These are phyloP conservation scores for Rhodamnia rubescens DNA, from an alignment of 345 rosid species.

Conservation along the genomic window DNA sequence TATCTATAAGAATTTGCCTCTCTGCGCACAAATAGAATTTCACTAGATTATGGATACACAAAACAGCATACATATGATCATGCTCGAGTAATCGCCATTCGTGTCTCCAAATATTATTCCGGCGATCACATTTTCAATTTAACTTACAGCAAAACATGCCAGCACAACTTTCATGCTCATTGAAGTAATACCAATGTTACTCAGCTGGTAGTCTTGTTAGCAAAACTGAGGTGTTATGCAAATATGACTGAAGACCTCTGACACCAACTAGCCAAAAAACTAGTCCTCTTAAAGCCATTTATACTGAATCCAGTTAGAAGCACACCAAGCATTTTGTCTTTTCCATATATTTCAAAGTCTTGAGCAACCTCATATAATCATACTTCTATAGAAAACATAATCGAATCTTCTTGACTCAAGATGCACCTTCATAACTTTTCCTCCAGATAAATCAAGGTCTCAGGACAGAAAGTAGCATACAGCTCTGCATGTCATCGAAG, in stretches of 20 bases:
- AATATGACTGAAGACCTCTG: neutral
- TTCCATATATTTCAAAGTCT: neutral
- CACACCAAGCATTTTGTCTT: neutral
- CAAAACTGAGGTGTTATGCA: neutral
- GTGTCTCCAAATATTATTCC: neutral
- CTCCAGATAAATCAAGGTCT: constrained; percentile 47
- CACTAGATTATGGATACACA: neutral
- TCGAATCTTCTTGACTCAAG: constrained; percentile 6
- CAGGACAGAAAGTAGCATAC: constrained; percentile 77
- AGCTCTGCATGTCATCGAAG: constrained; percentile 94
- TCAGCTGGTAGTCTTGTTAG: neutral
- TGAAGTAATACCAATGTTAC: neutral
- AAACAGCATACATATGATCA: neutral
- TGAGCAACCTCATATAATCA: neutral
- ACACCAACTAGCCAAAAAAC: neutral
- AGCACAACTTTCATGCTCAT: neutral
- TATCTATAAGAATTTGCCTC: neutral
- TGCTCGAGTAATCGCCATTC: neutral
- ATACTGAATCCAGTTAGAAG: neutral
- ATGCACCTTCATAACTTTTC: constrained; percentile 51
- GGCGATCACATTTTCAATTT: neutral
- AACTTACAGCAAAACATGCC: neutral
- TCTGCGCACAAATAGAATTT: neutral
- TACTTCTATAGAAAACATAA: neutral
- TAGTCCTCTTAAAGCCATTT: neutral